Evolutionary conservation across 2,329 filamentous ascomycete genomes (phyloP).

Genomic region (Alternaria metachromatica): DNA sequence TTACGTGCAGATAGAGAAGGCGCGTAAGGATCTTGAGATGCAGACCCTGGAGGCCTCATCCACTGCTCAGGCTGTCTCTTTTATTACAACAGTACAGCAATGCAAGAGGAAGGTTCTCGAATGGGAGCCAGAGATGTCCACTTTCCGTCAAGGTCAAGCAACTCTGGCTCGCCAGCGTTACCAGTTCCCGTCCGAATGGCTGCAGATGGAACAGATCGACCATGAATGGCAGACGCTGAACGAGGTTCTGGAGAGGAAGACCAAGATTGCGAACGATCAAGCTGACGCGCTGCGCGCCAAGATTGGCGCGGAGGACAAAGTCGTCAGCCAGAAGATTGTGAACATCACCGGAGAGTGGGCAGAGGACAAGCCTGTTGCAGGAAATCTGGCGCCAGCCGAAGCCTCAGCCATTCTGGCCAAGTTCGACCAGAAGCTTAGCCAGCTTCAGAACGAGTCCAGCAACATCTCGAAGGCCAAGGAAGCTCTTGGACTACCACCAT

Average conservation of each 20-base stretch:
- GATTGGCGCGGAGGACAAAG: conserved; percentile 90
- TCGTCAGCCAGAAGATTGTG: conserved; percentile 85
- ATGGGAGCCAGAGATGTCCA: conserved; percentile 95
- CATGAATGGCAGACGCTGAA: conserved; percentile 94
- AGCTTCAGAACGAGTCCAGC: conserved; percentile 83
- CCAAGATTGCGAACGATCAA: conserved; percentile 95
- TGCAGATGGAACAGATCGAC: conserved; percentile 94
- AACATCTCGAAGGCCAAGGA: conserved; percentile 98
- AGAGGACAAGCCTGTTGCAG: conserved; percentile 95
- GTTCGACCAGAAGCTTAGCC: conserved; percentile 85
- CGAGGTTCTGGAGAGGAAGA: conserved; percentile 89
- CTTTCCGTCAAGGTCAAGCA: conserved; percentile 94
- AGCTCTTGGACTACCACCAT: conserved; percentile 85
- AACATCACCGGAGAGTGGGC: conserved; percentile 90
- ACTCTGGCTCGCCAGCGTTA: conserved; percentile 91
- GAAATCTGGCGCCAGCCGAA: conserved; percentile 87
- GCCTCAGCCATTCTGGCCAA: conserved; percentile 81
- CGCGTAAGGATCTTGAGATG: conserved; percentile 85
- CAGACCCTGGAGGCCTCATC: conserved; percentile 93
- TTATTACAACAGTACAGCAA: conserved; percentile 97
- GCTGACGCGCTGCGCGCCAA: conserved; percentile 94
- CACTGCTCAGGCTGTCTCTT: conserved; percentile 95
- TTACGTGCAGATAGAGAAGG: conserved; percentile 88
- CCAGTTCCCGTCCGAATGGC: conserved; percentile 91
- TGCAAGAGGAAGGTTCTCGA: conserved; percentile 92